Evolutionary conservation across 495 filamentous ascomycete species (phyloP).

Genomic region (Glonium stellatum): DNA sequence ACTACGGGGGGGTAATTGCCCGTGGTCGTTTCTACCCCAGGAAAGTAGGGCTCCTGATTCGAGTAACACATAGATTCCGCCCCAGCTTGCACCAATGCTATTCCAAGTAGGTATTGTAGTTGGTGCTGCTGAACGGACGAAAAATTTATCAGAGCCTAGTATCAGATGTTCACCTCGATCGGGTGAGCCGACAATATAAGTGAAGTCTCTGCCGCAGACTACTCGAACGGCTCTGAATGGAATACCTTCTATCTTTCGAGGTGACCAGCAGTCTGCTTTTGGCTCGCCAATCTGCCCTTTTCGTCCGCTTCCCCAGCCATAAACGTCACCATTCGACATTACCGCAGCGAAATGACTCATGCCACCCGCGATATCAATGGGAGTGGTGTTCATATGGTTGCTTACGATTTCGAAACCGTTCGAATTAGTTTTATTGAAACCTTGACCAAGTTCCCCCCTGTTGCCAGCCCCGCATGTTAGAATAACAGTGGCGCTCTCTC

Average conservation of each 20-base stretch:
- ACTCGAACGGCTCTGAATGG: constrained; percentile 52
- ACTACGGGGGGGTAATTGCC: constrained; percentile 61
- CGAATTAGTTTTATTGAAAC: constrained; percentile 22
- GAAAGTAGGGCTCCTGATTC: constrained; percentile 49
- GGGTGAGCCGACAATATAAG: constrained; percentile 54
- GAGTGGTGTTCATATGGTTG: constrained; percentile 15
- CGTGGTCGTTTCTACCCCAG: constrained; percentile 78
- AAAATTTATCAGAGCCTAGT: constrained; percentile 66
- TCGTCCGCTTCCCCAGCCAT: constrained; percentile 79
- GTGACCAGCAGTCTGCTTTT: constrained; percentile 44
- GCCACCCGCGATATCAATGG: constrained; percentile 54
- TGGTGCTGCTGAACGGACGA: constrained; percentile 43
- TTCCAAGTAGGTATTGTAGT: constrained; percentile 41
- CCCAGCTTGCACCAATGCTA: constrained; percentile 70
- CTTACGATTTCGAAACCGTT: not conserved
- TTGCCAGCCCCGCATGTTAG: constrained; percentile 56
- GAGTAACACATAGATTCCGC: constrained; percentile 63
- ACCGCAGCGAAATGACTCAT: constrained; percentile 71
- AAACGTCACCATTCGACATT: constrained; percentile 66
- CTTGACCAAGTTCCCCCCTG: constrained; percentile 68
- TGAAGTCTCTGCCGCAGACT: constrained; percentile 78
- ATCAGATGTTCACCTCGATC: constrained; percentile 50
- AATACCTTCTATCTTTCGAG: constrained; percentile 51
- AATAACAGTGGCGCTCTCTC: constrained; percentile 38
- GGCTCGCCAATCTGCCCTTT: constrained; percentile 73